Evolutionary conservation across 305 asterid species (phyloP), one percentile per base, ranked within the genome.

Genomic region (Petunia hybrid): DNA sequence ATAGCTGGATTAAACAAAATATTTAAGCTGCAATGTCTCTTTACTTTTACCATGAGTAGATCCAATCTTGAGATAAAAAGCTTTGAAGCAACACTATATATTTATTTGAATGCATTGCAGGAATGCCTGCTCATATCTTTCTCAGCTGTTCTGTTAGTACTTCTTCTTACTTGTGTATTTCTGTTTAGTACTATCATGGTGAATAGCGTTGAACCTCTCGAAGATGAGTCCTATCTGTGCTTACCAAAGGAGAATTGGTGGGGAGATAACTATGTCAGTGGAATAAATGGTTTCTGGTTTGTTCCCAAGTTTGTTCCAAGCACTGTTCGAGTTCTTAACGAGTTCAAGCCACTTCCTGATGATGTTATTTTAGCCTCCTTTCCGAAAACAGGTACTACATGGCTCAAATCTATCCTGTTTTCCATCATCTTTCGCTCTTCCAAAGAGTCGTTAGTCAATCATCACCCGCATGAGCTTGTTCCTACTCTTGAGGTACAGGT

Each of bases 351-450:
- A 22, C 31, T 22, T 22, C 31, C 31, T 22, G 31, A 22, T 22
- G 31, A 22, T 22, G 31, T 22, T 22, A 22, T 22, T 22, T 22
- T 22, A 22, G 84, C 59, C 85, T 85, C 89, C 36, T 84, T 79
- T 40, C 91, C 89, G 0, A 87, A 89, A 89, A 89, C 91, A 0
- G 91, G 90, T 76, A 84, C 88, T 22, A 89, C 89, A 4, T 87
- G 89, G 91, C 83, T 89, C 60, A 89, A 89, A 70, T 82, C 89
- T 13, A 83, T 84, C 0, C 22, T 89, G 61, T 87, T 75, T 67
- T 22, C 31, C 31, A 22, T 22, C 31, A 22, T 22, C 31, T 22
- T 22, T 22, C 31, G 31, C 31, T 22, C 85, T 9, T 84, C 88
- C 22, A 81, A 65, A n/a, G 80, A 84, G 45, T 51, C 13, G 8